phyloP scores from a whole-genome alignment of 2,329 filamentous ascomycete species.

The Cytospora piceae region DNA sequence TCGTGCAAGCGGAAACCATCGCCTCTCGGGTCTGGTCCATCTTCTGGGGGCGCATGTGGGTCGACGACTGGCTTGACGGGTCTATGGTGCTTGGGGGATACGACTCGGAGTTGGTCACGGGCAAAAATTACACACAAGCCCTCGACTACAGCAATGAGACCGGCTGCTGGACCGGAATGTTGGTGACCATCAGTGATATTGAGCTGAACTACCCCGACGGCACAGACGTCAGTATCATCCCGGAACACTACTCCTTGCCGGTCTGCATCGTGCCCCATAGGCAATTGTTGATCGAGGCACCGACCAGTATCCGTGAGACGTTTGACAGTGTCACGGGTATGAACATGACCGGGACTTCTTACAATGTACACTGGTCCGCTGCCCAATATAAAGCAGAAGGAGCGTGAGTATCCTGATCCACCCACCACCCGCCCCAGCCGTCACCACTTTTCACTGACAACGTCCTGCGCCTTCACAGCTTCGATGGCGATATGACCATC shows the following conservation, averaged over 20 bases:
- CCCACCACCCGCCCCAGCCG: not conserved
- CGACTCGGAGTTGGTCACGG: conserved; percentile 39
- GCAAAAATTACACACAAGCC: conserved; percentile 36
- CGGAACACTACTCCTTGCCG: conserved; percentile 32
- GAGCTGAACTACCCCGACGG: conserved; percentile 38
- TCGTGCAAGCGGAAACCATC: conserved; percentile 31
- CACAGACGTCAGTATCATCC: conserved; percentile 36
- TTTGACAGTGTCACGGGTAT: conserved; percentile 30
- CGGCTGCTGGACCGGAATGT: conserved; percentile 39
- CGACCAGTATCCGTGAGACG: conserved; percentile 27
- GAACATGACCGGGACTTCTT: not conserved
- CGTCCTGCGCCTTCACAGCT: not conserved
- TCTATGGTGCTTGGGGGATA: conserved; percentile 41
- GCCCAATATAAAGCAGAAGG: not conserved
- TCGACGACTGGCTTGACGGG: conserved; percentile 37
- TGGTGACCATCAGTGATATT: conserved; percentile 34
- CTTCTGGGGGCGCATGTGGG: conserved; percentile 43
- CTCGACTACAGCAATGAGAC: conserved; percentile 34
- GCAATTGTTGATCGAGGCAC: conserved; percentile 38
- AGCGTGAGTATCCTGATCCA: not conserved
- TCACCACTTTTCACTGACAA: not conserved
- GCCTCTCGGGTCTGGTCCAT: conserved; percentile 41
- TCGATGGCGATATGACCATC: conserved; percentile 7
- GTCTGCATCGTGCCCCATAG: conserved; percentile 40
- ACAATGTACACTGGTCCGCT: not conserved